Evolutionary conservation across 2,329 filamentous ascomycete species (phyloP), one percentile per base, ranked within the genome.

Genomic region (Aaosphaeria pasadenensis): DNA sequence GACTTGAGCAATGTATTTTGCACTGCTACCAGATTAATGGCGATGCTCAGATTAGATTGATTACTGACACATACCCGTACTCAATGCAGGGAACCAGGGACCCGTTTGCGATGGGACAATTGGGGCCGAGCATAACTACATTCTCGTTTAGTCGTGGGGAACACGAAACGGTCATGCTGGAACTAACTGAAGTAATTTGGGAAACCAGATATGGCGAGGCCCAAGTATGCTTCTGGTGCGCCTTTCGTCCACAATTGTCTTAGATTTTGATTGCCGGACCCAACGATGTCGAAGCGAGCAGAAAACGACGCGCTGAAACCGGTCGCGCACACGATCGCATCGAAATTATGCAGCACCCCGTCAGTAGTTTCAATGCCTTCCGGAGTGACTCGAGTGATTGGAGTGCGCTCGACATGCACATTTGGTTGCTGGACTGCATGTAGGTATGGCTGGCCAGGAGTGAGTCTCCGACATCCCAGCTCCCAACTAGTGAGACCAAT

Each of bases 271-370:
- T 36, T 36, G 30, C 42, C 28, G 5, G 28, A 11, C 13, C 42
- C 46, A 7, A 11, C 7, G 5, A 48, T 32, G 5, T 28, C 11
- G 30, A 44, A 48, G 29, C 33, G 42, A 7, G 35, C 38, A 4
- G n/a, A n/a, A n/a, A 44, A 44, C 3, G 42, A 36, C 11, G 44
- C 36, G 39, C 71, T 69, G 50, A 71, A 73, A 13, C 70, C 70
- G 2, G 70, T 73, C 4, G 68, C 70, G 9, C 69, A 56, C 42
- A 63, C 59, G 29, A 72, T 50, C 7, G 69, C 52, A 39, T 72
- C 69, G 40, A 71, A 57, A 7, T 32, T n/a, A 30, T 48, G 38
- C 7, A 32, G 11, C n/a, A 17, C 17, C 4, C 30, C 13, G 39
- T 41, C 39, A 3, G 24, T 17, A 13, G 69, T 62, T 11, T 31